phyloP scores from a whole-genome alignment of 2,329 filamentous ascomycete species.

The Penicillium sp. region DNA sequence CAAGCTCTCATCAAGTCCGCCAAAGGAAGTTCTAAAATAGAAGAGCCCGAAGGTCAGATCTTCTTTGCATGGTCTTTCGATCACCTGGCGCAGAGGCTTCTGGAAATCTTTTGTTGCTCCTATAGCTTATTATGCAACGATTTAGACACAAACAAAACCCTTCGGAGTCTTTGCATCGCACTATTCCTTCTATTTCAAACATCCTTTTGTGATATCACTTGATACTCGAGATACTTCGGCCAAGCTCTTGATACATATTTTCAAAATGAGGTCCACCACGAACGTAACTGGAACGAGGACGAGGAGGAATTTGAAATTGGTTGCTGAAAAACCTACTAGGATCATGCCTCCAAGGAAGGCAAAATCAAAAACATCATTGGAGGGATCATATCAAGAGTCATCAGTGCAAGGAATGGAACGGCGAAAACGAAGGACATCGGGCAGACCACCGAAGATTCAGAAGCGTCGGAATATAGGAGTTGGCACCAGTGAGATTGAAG shows the following conservation, averaged over 20 bases:
- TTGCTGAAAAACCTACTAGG: background rate
- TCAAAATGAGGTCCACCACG: background rate
- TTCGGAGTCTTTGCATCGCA: no score
- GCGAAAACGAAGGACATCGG: background rate
- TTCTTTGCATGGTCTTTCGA: no score
- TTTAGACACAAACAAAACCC: no score
- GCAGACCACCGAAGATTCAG: background rate
- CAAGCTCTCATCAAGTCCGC: no score
- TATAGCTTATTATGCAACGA: no score
- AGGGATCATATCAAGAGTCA: background rate
- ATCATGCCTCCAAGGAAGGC: background rate
- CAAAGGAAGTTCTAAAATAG: no score
- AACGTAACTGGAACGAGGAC: background rate
- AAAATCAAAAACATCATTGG: background rate
- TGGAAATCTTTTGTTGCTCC: no score
- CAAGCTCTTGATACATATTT: background rate
- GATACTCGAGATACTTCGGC: no score
- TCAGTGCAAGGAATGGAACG: background rate
- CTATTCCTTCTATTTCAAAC: no score
- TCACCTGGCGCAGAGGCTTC: no score
- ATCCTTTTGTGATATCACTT: no score
- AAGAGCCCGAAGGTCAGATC: no score
- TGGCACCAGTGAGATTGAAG: background rate
- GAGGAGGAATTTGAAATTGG: background rate
- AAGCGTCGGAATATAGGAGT: background rate